Evolutionary conservation across 345 rosid species (phyloP).

Genomic region (Boechera divaricarpa): DNA sequence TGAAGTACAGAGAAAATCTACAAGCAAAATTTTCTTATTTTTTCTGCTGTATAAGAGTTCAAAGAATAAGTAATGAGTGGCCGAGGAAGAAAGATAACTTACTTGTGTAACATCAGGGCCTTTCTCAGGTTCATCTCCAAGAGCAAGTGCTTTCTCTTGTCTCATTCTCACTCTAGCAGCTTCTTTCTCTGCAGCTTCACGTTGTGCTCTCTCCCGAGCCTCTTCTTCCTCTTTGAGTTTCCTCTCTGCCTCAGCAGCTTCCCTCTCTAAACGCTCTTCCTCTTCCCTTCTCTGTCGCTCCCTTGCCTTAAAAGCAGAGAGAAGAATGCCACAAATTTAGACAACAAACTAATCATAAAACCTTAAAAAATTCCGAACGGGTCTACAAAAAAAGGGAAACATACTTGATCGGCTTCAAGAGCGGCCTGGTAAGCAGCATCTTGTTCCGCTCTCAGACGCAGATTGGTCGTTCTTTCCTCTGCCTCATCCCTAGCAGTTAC

Average conservation of each 20-base stretch:
- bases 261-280: conserved; percentile 78
- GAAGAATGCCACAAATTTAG: conserved; percentile 18
- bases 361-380: background rate
- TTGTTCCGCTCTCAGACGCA: conserved; percentile 94
- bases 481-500: conserved; percentile 89
- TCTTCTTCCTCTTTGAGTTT: conserved; percentile 91
- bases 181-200: conserved; percentile 86
- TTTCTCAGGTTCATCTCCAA: conserved; percentile 89
- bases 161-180: conserved; percentile 77
- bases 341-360: background rate
- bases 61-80: conserved; percentile 1
- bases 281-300: conserved; percentile 89
- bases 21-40: too few relatives aligned
- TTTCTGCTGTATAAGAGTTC: background rate
- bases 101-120: conserved; percentile 92
- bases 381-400: conserved; percentile 5
- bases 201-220: conserved; percentile 80
- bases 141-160: conserved; percentile 85
- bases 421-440: conserved; percentile 98
- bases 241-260: conserved; percentile 94
- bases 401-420: conserved; percentile 98
- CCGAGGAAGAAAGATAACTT: conserved; percentile 36
- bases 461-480: conserved; percentile 86
- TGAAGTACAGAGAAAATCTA: too few relatives aligned
- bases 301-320: conserved; percentile 60